A percentile compares a stretch with the other conserved stretches of the same genome.
phyloP scores from a whole-genome alignment of 176 grass and related monocot species.

The Hsuehochloa calcarea region DNA sequence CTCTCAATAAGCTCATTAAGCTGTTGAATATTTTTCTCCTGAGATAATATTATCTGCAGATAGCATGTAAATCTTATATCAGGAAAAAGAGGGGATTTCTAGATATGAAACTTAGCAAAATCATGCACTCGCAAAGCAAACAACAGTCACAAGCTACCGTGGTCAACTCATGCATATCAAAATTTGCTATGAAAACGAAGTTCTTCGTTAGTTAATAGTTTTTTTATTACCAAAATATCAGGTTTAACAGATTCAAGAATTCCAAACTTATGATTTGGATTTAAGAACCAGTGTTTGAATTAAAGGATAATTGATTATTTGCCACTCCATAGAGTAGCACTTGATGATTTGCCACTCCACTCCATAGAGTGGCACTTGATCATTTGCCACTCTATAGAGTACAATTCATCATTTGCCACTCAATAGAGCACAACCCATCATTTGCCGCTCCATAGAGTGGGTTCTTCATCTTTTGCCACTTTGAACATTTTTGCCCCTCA shows the following conservation, averaged over 20 bases:
- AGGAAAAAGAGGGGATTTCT: not conserved
- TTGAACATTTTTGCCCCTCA: too few relatives aligned
- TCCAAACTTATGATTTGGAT: not conserved
- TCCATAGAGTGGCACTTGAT: too few relatives aligned
- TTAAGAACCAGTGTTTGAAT: not conserved
- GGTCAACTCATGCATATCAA: not conserved
- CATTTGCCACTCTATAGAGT: too few relatives aligned
- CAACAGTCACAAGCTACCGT: not conserved
- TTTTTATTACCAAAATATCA: not conserved
- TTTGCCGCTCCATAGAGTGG: too few relatives aligned
- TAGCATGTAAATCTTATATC: not conserved
- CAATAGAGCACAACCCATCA: too few relatives aligned
- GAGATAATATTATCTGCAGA: constrained; percentile 70
- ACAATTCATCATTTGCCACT: too few relatives aligned
- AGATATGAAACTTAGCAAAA: not conserved
- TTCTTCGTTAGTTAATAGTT: too few relatives aligned
- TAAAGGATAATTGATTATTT: too few relatives aligned
- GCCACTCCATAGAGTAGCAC: too few relatives aligned
- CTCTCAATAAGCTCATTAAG: constrained; percentile 66
- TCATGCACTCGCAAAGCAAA: not conserved
- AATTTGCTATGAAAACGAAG: not conserved
- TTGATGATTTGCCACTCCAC: too few relatives aligned
- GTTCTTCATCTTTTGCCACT: too few relatives aligned
- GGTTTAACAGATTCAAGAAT: not conserved
- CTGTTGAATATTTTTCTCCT: constrained; percentile 77